Evolutionary conservation across 441 rosid genomes (phyloP), one percentile per base, ranked within the genome.

Genomic region (Melastoma candidum): DNA sequence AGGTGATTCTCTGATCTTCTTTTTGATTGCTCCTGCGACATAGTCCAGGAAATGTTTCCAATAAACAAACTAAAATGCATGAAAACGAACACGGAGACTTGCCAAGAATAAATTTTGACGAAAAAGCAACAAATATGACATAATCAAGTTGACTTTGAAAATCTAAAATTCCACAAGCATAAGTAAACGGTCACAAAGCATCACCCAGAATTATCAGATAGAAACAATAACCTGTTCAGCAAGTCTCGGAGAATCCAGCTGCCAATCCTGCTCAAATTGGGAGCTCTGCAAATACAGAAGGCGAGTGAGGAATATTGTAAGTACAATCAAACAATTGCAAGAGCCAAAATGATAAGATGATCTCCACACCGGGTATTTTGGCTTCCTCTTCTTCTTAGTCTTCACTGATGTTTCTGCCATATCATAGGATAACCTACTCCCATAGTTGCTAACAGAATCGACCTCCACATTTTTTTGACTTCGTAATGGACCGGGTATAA

Each of bases 361-460:
- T 3, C 41, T 36, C 7, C 46, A 12, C 56, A 52, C 56, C 56
- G 22, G 56, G 36, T 32, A 26, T 8, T 36, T 52, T 14, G 9
- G 56, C 22, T 52, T 52, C 56, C 36, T 52, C 24, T 36, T 36
- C 43, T 52, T 52, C 56, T 52, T 52, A 45, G 56, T 32, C 43
- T 52, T 52, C 26, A 52, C 36, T 52, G 56, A 52, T 22, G 56
- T 12, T 10, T 52, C 46, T 0, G 2, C 56, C 39, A 45, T 32
- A 26, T 52, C 56, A 14, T 36, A 43, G 2, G 41, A 46, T 12
- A 12, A 55, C 48, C 25, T 17, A 17, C 27, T 55, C 46, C 27
- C 59, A 45, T 43, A 11, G 43, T 27, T 46, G 48, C 59, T 49
- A 55, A 26, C 59, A 22, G 59, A 55, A 47, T 55, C 48, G 24